Percentiles rank a stretch among this genome's conserved stretches.
These are phyloP conservation scores for Neocucurbitaria cava DNA, from an alignment of 2,329 filamentous ascomycete species.

Conservation along the genomic window DNA sequence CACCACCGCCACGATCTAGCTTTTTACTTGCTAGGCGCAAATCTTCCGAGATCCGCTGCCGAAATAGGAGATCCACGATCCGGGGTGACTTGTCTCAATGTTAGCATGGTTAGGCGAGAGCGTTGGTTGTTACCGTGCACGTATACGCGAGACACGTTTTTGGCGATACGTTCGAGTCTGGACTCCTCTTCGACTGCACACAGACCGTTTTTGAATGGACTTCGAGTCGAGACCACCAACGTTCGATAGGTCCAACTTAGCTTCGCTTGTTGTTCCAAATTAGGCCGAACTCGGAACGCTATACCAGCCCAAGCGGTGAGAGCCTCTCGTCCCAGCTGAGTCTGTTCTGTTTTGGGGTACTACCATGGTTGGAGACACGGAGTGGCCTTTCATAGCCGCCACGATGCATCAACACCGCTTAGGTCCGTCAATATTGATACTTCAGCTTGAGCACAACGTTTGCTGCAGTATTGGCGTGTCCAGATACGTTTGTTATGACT, in stretches of 20 bases:
- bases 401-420: background rate
- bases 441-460: background rate
- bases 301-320: background rate
- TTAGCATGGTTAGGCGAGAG: background rate
- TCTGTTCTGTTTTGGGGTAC: background rate
- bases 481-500: background rate
- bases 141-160: background rate
- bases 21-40: background rate
- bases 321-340: background rate
- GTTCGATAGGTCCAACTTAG: background rate
- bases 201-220: background rate
- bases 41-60: background rate
- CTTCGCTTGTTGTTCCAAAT: background rate
- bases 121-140: background rate
- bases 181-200: background rate
- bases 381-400: background rate
- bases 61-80: background rate
- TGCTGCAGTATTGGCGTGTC: background rate
- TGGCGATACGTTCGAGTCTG: background rate
- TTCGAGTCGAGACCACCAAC: background rate
- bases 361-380: background rate
- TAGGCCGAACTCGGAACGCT: background rate
- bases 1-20: conserved; percentile 1
- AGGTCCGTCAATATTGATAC: background rate
- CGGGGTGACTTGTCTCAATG: background rate